A percentile compares a stretch with the other conserved stretches of the same genome.
These are phyloP conservation scores for Lactarius pseudohatsudake DNA, from an alignment of 768 basidiomycete species.

Conservation along the genomic window DNA sequence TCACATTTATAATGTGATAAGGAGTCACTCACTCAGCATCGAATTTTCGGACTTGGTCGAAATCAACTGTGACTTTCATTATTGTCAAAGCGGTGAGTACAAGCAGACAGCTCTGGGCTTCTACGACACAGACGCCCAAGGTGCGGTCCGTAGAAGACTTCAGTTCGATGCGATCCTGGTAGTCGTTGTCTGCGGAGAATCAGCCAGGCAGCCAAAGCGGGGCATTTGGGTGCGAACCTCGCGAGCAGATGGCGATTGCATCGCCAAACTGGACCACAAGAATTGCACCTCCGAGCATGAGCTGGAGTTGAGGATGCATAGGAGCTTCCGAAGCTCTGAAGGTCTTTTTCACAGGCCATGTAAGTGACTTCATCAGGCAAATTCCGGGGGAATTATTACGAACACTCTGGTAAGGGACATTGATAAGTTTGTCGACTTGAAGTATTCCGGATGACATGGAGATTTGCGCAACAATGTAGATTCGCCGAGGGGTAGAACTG, in stretches of 20 bases:
- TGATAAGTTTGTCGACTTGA: constrained; percentile 48
- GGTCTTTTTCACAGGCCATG: constrained; percentile 43
- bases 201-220: not conserved
- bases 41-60: constrained; percentile 60
- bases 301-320: constrained; percentile 66
- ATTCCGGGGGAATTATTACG: constrained; percentile 32
- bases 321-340: constrained; percentile 61
- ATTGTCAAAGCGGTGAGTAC: constrained; percentile 67
- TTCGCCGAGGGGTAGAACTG: constrained; percentile 50
- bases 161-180: constrained; percentile 68
- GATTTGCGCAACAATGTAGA: constrained; percentile 62
- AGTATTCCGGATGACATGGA: constrained; percentile 44
- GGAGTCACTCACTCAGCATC: constrained; percentile 55
- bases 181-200: constrained; percentile 56
- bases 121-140: constrained; percentile 63
- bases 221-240: constrained; percentile 43
- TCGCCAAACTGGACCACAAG: constrained; percentile 73
- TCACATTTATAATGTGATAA: not conserved
- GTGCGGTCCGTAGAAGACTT: constrained; percentile 67
- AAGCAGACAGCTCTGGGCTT: constrained; percentile 49
- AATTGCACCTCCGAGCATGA: constrained; percentile 58
- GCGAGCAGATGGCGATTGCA: constrained; percentile 68
- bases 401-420: constrained; percentile 78
- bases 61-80: constrained; percentile 63
- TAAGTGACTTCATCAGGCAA: constrained; percentile 1